These are phyloP conservation scores for Symbiodinium pilosum DNA, from an alignment of 73 alveolate genomes.

Conservation along the genomic window DNA sequence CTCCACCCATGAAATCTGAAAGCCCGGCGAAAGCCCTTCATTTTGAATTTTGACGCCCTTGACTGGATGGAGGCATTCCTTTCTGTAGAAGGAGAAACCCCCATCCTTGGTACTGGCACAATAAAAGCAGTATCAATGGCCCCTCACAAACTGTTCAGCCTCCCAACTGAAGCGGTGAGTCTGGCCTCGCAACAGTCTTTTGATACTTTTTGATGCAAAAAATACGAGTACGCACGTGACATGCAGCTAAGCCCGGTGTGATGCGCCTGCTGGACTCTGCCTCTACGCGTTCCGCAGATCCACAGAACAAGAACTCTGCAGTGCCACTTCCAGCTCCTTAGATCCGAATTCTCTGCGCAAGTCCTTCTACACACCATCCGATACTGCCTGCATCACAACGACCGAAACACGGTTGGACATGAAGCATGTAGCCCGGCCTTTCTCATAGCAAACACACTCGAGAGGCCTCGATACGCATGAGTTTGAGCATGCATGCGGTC, in stretches of 20 bases:
- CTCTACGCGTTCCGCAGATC: slow-evolving; percentile 77
- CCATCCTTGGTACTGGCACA: no score
- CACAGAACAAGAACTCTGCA: slow-evolving; percentile 84
- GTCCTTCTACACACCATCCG: no score
- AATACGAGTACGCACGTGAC: no score
- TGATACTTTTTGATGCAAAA: background rate
- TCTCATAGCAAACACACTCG: slow-evolving; percentile 84
- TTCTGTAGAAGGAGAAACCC: no score
- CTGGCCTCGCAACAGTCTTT: background rate
- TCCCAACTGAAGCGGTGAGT: slow-evolving; percentile 5
- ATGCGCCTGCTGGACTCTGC: slow-evolving; percentile 86
- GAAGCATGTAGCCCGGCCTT: background rate
- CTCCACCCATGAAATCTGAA: no score
- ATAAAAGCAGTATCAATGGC: no score
- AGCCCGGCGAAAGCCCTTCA: no score
- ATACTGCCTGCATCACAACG: background rate
- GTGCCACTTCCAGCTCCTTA: slow-evolving; percentile 41
- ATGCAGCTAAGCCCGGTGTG: no score
- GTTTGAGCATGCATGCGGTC: no score
- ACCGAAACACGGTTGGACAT: background rate
- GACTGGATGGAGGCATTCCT: no score
- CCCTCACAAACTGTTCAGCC: background rate
- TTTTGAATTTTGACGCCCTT: no score
- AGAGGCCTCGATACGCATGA: slow-evolving; percentile 21
- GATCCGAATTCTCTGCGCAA: background rate